Evolutionary conservation across 2,329 filamentous ascomycete genomes (phyloP), one percentile per base, ranked within the genome.

Genomic region (Cladosporium sp.): DNA sequence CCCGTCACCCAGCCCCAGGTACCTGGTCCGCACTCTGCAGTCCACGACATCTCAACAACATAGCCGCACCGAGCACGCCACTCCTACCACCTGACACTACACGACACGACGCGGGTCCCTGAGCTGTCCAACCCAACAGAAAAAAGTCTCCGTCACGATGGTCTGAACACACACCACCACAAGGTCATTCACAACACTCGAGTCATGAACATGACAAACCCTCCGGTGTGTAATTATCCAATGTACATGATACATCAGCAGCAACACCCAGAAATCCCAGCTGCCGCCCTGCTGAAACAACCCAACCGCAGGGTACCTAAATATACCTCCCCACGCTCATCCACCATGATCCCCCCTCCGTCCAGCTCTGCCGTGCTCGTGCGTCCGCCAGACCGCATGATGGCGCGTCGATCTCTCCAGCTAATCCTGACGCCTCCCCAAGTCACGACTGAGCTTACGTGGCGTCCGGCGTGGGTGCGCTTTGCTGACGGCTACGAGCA

Each of bases 21-120:
- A 61, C 58, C 60, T 56, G 60, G 60, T 56, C n/a, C 26, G 26
- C 43, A 16, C 46, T 13, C 28, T 51, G 28, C 25, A 14, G 28
- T n/a, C 21, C 58, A 61, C 46, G 30, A 61, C 58, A 26, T 61
- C 58, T 61, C 49, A 43, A 54, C 49, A 56, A 56, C 49, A 46
- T 46, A 54, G 48, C 60, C 60, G 48, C 32, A 36, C 48, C 49
- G 60, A 63, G 60, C 60, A 56, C 60, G 60, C 60, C 60, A 63
- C 49, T 48, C 23, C 25, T 32, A 13, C 49, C 32, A 54, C 60
- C 49, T 56, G 49, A 56, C 49, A 56, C 58, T 23, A 61, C 58
- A 49, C 58, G 46, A 61, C 30, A 53, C 58, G 46, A 61, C 58
- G 25, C 58, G 58, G 58, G 58, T 51, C 58, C 58, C 58, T 61